Evolutionary conservation across 2,329 filamentous ascomycete species (phyloP).

Genomic region (Neocucurbitaria cava): DNA sequence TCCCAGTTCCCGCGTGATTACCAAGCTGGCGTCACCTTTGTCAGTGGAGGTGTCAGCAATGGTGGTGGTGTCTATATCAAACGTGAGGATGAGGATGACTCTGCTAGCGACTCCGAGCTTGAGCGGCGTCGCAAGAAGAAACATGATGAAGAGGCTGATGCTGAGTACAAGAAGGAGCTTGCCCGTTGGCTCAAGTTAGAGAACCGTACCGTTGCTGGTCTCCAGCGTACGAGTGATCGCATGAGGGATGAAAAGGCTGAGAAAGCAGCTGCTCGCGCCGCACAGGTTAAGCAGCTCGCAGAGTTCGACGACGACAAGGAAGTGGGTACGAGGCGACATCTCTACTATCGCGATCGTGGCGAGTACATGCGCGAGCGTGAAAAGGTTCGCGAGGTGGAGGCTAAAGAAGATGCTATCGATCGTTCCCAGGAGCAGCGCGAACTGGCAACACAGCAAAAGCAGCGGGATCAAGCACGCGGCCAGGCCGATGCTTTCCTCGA

Average conservation of each 20-base stretch:
- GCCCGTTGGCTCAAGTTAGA: constrained; percentile 92
- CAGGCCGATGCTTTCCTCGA: constrained; percentile 93
- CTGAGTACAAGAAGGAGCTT: constrained; percentile 83
- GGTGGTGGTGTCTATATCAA: constrained; percentile 62
- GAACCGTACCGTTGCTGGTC: constrained; percentile 78
- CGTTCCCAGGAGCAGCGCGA: constrained; percentile 80
- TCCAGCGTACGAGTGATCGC: constrained; percentile 83
- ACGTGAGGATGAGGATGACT: constrained; percentile 83
- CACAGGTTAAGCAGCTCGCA: constrained; percentile 73
- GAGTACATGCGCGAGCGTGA: constrained; percentile 85
- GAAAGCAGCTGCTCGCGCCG: constrained; percentile 67
- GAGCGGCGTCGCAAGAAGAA: constrained; percentile 75
- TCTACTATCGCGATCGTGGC: constrained; percentile 87
- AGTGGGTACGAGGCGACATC: constrained; percentile 70
- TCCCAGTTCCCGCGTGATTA: constrained; percentile 74
- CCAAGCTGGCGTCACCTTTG: constrained; percentile 80
- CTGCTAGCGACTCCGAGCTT: constrained; percentile 86
- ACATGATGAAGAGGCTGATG: constrained; percentile 77
- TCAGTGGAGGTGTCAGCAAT: constrained; percentile 77
- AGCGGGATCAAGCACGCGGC: constrained; percentile 79
- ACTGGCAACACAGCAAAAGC: constrained; percentile 69
- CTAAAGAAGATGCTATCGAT: constrained; percentile 80
- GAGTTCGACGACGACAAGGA: constrained; percentile 95
- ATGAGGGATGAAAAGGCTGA: constrained; percentile 77
- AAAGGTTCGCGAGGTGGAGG: constrained; percentile 75